phyloP scores from a whole-genome alignment of 805 yeast genomes.

The baker's yeast (Saccharomyces cerevisiae) region DNA sequence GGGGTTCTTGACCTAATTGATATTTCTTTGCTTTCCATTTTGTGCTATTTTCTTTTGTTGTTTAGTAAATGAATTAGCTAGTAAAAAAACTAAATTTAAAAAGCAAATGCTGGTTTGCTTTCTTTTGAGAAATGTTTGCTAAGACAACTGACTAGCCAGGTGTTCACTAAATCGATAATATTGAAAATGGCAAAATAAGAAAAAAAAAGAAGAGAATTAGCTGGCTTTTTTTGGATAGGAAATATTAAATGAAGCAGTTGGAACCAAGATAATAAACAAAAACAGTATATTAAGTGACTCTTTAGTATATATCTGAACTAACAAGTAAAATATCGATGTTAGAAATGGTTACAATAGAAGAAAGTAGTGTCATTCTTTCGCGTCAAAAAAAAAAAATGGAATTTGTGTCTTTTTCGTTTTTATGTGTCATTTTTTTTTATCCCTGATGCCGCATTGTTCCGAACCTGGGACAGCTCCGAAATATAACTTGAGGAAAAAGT shows the following conservation, averaged over 20 bases:
- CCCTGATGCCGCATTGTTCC: neutral
- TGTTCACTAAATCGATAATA: neutral
- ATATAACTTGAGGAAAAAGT: too few species aligned
- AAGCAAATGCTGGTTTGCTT: neutral
- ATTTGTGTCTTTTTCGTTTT: neutral
- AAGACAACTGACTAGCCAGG: neutral
- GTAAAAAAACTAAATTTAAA: neutral
- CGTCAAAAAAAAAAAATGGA: neutral
- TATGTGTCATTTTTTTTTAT: neutral
- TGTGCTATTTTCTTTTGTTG: neutral
- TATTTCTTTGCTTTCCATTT: neutral
- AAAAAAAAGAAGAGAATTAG: neutral
- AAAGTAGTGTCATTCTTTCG: neutral
- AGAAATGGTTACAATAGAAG: neutral
- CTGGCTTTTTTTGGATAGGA: neutral
- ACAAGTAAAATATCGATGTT: neutral
- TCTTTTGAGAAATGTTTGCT: neutral
- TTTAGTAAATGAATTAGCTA: neutral
- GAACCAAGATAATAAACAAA: neutral
- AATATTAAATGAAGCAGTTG: neutral
- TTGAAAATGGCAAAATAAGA: neutral
- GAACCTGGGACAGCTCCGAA: neutral
- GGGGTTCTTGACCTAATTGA: conserved; percentile 3
- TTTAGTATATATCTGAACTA: neutral
- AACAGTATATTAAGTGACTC: neutral